Conservation (phyloP, 768 basidiomycete species). For the Amanita exitialis region DNA sequence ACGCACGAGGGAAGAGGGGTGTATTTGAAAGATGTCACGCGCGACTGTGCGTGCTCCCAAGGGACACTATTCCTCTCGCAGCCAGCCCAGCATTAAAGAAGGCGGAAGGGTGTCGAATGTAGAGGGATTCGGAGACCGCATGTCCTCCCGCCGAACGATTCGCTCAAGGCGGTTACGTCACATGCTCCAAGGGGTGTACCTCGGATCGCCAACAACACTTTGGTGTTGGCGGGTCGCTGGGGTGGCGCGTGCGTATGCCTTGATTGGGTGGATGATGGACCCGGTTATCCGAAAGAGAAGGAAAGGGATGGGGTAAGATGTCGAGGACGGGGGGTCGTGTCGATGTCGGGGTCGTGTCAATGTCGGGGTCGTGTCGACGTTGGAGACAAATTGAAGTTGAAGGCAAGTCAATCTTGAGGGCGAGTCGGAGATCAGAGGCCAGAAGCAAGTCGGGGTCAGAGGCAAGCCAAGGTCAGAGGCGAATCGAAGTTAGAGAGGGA, state of each 20-base stretch:
- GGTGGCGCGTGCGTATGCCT: neutral
- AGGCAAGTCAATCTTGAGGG: no score
- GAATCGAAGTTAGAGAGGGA: no score
- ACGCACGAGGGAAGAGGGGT: neutral
- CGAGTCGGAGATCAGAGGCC: no score
- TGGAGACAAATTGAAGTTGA: no score
- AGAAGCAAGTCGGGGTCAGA: no score
- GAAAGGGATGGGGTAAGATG: neutral
- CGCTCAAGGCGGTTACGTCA: neutral
- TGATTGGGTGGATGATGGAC: neutral
- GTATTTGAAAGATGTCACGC: neutral
- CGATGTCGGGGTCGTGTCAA: no score
- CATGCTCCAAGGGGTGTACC: neutral
- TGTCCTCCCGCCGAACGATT: neutral
- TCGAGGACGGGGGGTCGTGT: no score
- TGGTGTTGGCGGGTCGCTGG: neutral
- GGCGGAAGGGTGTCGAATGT: no score
- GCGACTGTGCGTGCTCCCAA: neutral
- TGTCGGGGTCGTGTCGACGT: no score
- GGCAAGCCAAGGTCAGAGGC: no score
- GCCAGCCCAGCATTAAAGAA: neutral
- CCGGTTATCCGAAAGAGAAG: neutral
- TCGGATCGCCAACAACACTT: neutral
- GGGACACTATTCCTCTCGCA: neutral
- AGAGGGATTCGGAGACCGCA: neutral